phyloP scores from a whole-genome alignment of 2,329 filamentous ascomycete genomes.

The Periconia digitata region DNA sequence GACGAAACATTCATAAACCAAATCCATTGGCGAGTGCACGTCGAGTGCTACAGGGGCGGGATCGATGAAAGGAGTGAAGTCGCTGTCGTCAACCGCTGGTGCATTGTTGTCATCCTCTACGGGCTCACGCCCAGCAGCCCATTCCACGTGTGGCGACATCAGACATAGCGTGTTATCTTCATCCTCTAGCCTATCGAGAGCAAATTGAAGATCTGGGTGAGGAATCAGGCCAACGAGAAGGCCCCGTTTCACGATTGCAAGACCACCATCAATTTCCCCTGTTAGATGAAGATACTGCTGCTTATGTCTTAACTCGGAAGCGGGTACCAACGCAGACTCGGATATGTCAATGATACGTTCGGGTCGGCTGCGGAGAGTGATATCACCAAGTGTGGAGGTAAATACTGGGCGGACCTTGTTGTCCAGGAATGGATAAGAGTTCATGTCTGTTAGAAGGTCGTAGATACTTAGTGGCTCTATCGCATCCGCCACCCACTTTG shows the following conservation, averaged over 20 bases:
- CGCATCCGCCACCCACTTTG: conserved; percentile 98
- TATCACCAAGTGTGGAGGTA: conserved; percentile 83
- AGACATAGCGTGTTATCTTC: conserved; percentile 75
- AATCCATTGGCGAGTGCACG: conserved; percentile 84
- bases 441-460: conserved; percentile 93
- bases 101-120: conserved; percentile 61
- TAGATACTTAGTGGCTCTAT: conserved; percentile 95
- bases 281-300: conserved; percentile 78
- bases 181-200: conserved; percentile 78
- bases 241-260: conserved; percentile 80
- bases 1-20: conserved; percentile 95
- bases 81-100: conserved; percentile 56
- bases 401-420: conserved; percentile 93
- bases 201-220: conserved; percentile 90
- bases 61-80: conserved; percentile 91
- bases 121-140: conserved; percentile 37
- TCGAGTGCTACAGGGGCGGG: conserved; percentile 87
- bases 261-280: conserved; percentile 87
- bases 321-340: conserved; percentile 75
- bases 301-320: conserved; percentile 74
- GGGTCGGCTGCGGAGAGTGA: conserved; percentile 73
- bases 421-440: conserved; percentile 95
- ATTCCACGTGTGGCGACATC: conserved; percentile 69
- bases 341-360: conserved; percentile 88
- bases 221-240: conserved; percentile 89